Evolutionary conservation across 2,329 filamentous ascomycete genomes (phyloP), one percentile per base, ranked within the genome.

Genomic region (Didymella sp.): DNA sequence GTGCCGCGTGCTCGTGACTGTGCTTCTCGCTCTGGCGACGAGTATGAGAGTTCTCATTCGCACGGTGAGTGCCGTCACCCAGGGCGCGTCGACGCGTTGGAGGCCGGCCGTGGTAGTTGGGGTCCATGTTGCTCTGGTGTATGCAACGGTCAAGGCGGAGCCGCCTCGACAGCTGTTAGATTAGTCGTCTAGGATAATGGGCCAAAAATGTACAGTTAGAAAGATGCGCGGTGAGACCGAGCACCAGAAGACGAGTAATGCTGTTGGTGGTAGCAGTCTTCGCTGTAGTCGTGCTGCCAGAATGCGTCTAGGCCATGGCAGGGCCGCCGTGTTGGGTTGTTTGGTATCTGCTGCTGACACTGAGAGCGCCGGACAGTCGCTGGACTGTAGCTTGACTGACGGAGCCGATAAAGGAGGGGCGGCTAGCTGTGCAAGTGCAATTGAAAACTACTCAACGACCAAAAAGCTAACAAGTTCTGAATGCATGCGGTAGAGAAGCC

Each of bases 381-480:
- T 38, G 51, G 61, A 46, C 46, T 59, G 63, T 59, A 47, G 65
- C 53, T 56, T 56, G 59, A 59, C 61, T 55, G 58, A 65, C 53
- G 43, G 43, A 40, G 61, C 68, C 58, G 62, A 64, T 69, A 73
- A 73, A 64, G 56, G 70, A 73, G 54, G 61, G 70, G 56, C 66
- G 61, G 68, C 65, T 56, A 57, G 63, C 60, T 60, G 62, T 62
- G 60, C 60, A 60, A 58, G 58, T 60, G 60, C 65, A 69, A 69
- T 62, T 61, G 62, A 67, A 57, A 41, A 46, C 59, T 68, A 56
- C 50, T 63, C 52, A 62, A 62, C 51, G 62, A 60, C 68, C 68
- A 72, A 72, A 73, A 72, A 64, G 61, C 66, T 70, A 73, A 70
- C 68, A 71, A 68, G 65, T 65, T 67, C 67, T 66, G 68, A 68